Percentiles rank a stretch among this genome's conserved stretches.
Conservation (phyloP, 2,329 filamentous ascomycete species). For the Ceratocystis ficicola region DNA sequence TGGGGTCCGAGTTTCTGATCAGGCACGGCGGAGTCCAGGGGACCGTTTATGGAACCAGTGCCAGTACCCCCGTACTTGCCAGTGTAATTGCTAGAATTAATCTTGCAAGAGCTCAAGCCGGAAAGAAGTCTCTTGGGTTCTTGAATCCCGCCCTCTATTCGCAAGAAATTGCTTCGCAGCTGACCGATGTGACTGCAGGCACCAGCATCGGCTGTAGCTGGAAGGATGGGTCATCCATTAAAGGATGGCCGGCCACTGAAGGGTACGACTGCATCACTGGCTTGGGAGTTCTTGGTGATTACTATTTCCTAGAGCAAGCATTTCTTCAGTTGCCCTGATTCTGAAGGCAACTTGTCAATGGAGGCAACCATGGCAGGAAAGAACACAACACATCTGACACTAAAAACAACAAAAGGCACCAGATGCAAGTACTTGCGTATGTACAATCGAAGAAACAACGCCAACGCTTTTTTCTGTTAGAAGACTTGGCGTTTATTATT, state of each 20-base stretch:
- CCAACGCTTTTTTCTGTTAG: background rate
- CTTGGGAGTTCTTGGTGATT: slow-evolving; percentile 36
- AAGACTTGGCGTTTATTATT: background rate
- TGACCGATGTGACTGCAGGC: slow-evolving; percentile 35
- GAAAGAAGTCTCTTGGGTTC: slow-evolving; percentile 42
- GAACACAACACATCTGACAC: background rate
- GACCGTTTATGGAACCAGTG: slow-evolving; percentile 36
- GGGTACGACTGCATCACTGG: slow-evolving; percentile 42
- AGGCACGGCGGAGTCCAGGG: slow-evolving; percentile 27
- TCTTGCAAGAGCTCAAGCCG: slow-evolving; percentile 38
- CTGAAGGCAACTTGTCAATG: background rate
- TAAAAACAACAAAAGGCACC: background rate
- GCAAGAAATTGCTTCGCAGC: slow-evolving; percentile 28
- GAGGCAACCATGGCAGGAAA: background rate
- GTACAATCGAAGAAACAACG: background rate
- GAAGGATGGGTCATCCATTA: slow-evolving; percentile 27
- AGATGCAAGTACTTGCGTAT: background rate
- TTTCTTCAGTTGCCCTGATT: slow-evolving; percentile 25
- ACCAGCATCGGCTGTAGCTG: slow-evolving; percentile 34
- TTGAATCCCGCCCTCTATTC: slow-evolving; percentile 41
- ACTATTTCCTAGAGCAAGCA: slow-evolving; percentile 31
- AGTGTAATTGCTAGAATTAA: slow-evolving; percentile 44
- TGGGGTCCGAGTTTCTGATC: slow-evolving; percentile 46
- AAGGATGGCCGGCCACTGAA: slow-evolving; percentile 35
- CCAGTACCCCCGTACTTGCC: slow-evolving; percentile 43